phyloP scores from a whole-genome alignment of 352 stramenopile species.

The Globisporangium iwayamae region DNA sequence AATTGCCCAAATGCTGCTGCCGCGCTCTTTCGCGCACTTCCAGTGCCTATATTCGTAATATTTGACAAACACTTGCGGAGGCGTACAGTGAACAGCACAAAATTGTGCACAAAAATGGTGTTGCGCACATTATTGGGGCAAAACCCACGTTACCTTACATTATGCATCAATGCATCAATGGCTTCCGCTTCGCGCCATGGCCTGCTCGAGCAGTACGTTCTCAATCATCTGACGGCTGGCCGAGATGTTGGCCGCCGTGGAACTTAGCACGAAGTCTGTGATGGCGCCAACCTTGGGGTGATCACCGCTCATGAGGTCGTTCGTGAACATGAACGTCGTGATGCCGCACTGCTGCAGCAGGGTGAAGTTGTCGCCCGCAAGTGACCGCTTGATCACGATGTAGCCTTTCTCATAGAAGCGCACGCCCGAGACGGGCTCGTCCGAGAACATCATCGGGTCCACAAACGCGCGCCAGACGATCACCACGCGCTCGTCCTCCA shows the following conservation, averaged over 20 bases:
- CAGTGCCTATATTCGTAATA: neutral
- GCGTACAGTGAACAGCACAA: neutral
- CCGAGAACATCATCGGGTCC: constrained; percentile 40
- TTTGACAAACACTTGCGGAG: neutral
- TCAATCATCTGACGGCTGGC: constrained; percentile 48
- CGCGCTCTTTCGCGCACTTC: neutral
- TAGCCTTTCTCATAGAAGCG: constrained; percentile 51
- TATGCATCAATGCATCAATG: neutral
- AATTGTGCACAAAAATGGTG: neutral
- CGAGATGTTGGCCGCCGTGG: constrained; percentile 28
- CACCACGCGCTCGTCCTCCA: constrained; percentile 53
- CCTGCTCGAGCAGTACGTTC: constrained; percentile 31
- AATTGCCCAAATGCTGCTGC: neutral
- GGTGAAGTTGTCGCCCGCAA: constrained; percentile 31
- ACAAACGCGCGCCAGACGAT: constrained; percentile 57
- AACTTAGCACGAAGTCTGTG: constrained; percentile 39
- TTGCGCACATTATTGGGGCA: neutral
- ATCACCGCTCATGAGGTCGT: constrained; percentile 19
- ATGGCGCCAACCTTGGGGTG: constrained; percentile 31
- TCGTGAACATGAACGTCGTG: constrained; percentile 37
- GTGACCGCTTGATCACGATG: constrained; percentile 42
- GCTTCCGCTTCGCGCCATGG: neutral
- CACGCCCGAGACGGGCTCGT: constrained; percentile 30
- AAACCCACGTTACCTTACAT: neutral
- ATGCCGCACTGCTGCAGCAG: constrained; percentile 50